Evolutionary conservation across 495 filamentous ascomycete genomes (phyloP).

Genomic region (Xylaria flabelliformis): DNA sequence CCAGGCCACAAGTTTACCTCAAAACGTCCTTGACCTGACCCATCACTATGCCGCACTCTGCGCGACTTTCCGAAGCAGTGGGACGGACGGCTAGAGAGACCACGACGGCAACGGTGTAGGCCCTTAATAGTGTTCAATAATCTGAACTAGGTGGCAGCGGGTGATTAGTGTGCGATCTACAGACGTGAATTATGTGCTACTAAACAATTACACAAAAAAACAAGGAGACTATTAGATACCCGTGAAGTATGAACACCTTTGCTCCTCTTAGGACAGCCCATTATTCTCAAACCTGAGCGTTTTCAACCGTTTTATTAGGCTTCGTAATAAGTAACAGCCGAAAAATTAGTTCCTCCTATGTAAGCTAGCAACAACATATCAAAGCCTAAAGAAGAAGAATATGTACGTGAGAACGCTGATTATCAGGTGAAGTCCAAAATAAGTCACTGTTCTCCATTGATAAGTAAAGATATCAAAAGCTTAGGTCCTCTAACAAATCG

Average conservation of each 20-base stretch:
- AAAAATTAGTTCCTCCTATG: too few relatives aligned
- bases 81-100: slow-evolving; percentile 76
- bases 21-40: slow-evolving; percentile 90
- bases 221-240: slow-evolving; percentile 20
- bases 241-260: not conserved
- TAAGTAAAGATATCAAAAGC: not conserved
- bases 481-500: not conserved
- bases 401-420: not conserved
- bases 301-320: not conserved
- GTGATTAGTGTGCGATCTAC: not conserved
- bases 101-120: not conserved
- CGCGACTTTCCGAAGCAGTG: slow-evolving; percentile 91
- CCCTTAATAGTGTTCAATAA: not conserved
- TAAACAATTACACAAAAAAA: slow-evolving; percentile 14
- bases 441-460: not conserved
- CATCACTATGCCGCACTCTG: slow-evolving; percentile 96
- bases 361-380: not conserved
- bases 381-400: not conserved
- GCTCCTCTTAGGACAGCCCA: not conserved
- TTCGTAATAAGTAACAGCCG: not conserved
- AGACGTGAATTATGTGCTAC: slow-evolving; percentile 1
- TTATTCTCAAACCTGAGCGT: not conserved
- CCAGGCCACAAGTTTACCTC: slow-evolving; percentile 91
- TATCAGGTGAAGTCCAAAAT: not conserved
- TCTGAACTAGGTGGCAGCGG: not conserved